Evolutionary conservation across 495 filamentous ascomycete genomes (phyloP), one percentile per base, ranked within the genome.

Genomic region (Lasiosphaeria hispida): DNA sequence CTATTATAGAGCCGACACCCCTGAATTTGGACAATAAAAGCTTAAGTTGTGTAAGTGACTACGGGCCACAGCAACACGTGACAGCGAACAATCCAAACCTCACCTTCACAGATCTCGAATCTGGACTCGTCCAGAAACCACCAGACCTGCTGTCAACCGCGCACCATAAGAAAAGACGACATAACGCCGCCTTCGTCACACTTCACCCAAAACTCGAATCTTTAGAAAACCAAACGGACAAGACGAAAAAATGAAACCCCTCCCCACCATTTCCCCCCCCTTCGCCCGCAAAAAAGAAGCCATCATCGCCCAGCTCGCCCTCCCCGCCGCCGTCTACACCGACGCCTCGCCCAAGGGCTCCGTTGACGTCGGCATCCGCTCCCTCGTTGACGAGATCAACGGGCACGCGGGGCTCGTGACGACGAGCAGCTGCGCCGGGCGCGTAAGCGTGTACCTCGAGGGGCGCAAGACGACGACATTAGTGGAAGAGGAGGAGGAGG

Each of bases 371-470:
- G 87, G 79, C 2, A 90, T 96, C 53, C 79, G 83, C n/a, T 77
- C 83, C 13, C 72, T 96, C 53, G 89, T 97, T 45, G 76, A 75
- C 42, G 83, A 85, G 55, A 84, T 96, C 64, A 96, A 97, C 72
- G 70, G 62, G 1, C 43, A 81, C n/a, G 80, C 83, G 8, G 88
- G 87, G 35, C 75, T 91, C 30, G 91, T 93, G 23, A 96, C 91
- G 7, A 96, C 92, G 10, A 96, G 92, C 70, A 96, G 89, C 68
- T 96, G 92, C 66, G 85, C 91, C 10, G 92, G 92, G 37, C 77
- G 92, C 33, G 81, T 92, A 34, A 90, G 85, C 61, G 88, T 96
- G 13, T 96, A 93, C 71, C 72, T 92, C 1, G 93, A 96, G 74
- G 92, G 91, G 6, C 69, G 73, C 30, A 87, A 84, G 56, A 38